Percentiles rank a stretch among this genome's conserved stretches.
Conservation (phyloP, 768 basidiomycete species). For the Lactifluus piperatus region DNA sequence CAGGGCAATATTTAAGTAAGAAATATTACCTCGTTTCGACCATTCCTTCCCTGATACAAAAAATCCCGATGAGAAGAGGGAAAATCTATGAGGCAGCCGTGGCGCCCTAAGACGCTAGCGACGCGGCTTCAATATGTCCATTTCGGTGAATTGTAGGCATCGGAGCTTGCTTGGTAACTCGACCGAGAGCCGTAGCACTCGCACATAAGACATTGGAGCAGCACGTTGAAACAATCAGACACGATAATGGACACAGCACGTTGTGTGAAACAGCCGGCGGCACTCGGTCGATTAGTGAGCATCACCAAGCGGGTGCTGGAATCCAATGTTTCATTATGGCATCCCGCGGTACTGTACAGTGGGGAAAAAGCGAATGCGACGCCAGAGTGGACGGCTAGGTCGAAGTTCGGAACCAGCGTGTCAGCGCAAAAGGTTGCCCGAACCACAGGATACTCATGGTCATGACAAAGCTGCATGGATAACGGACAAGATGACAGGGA, state of each 20-base stretch:
- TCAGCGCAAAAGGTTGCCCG: background rate
- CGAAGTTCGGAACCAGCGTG: background rate
- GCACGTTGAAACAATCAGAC: background rate
- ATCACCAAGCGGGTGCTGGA: no score
- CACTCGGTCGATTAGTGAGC: no score
- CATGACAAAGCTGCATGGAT: background rate
- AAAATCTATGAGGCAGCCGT: background rate
- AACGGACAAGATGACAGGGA: background rate
- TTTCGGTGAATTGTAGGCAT: background rate
- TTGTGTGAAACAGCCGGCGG: no score
- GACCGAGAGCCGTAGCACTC: background rate
- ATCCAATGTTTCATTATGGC: no score
- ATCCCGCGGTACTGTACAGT: no score
- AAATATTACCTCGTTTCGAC: no score
- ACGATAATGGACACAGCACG: no score
- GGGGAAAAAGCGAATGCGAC: no score
- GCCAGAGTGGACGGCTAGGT: no score
- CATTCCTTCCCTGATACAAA: no score
- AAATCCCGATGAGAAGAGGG: background rate
- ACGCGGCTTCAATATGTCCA: background rate
- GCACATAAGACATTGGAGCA: background rate
- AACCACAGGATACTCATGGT: background rate
- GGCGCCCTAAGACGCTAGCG: background rate
- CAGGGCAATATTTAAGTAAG: no score
- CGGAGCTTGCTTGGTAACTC: background rate